Evolutionary conservation across 345 rosid species (phyloP), one percentile per base, ranked within the genome.

Genomic region (Aurinia saxatilis): DNA sequence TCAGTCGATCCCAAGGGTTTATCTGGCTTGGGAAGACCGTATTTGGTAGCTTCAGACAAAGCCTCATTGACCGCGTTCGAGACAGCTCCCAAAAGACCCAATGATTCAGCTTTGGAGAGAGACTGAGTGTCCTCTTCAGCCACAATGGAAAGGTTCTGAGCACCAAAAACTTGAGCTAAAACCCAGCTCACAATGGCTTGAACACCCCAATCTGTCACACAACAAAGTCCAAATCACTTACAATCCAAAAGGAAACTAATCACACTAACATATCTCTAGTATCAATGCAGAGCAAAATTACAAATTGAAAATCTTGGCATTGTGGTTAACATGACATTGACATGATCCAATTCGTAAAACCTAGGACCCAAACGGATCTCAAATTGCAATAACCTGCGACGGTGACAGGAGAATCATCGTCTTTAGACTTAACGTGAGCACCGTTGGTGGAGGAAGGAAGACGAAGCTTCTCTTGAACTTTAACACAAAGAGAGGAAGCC

Each of bases 121-220:
- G 90, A 63, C 51, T 79, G 77, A 13, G 74, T 78, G 72, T 91
- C 98, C 72, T 91, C 98, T 73, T 91, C 96, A 31, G 98, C 96
- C n/a, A 91, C 84, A 60, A 86, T 80, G 0, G 87, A 84, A 50
- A 84, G 76, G 49, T 75, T 78, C 60, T 69, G 72, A 73, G 56
- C 70, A 55, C 86, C 79, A 64, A 81, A 86, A 70, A 64, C 66
- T 70, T 83, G 78, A 5, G 90, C 83, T 58, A 91, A 81, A 40
- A 84, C 64, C 96, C 89, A 91, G 76, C 95, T 86, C 47, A 91
- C 84, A 60, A 78, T 80, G 29, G 96, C 98, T 75, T 88, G 96
- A 47, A 91, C 96, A 68, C 98, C 84, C 91, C 93, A 91, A 70
- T 91, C 96, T 88, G 77, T 55, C 30, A 56, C 46, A n/a, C 49